Evolutionary conservation across 2,329 filamentous ascomycete species (phyloP), one percentile per base, ranked within the genome.

Genomic region (Nigrospora osmanthi): DNA sequence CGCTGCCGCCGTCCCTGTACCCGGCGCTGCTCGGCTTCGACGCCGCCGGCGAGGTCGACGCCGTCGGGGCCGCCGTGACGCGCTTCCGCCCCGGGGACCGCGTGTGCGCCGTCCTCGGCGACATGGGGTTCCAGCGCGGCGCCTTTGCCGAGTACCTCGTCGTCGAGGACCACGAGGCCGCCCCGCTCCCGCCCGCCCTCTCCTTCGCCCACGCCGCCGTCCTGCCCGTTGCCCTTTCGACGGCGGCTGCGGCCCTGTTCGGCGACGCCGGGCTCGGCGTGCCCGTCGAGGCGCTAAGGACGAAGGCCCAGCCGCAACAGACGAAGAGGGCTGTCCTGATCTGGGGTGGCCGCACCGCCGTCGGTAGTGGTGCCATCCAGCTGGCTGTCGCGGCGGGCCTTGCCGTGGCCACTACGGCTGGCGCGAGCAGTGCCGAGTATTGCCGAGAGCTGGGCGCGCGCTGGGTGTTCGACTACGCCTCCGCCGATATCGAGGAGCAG

Each of bases 291-390:
- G 15, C 11, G 4, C 28, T 9, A 6, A 14, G 17, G 16, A 23
- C 36, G n/a, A 7, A 6, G 0, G 17, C 34, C 4, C 13, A 13
- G 6, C 14, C 16, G 6, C 37, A 33, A n/a, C 12, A 12, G 11
- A 35, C 43, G n/a, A 37, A 19, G 6, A 38, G 45, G 10, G 39
- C 46, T 16, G n/a, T 47, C 16, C 38, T 47, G 3, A 35, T 47
- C 30, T 47, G 46, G 46, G 46, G 46, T 35, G 74, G 71, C 7
- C 63, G 68, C 3, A 64, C 64, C 3, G 61, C 58, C 15, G 68
- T 72, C 3, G 69, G 70, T 1, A 61, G 60, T 47, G 65, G 62
- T 38, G 66, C 65, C 2, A 64, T 71, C 15, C 69, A 72, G 47
- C 59, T 71, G 3, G 59, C 62, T 23, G 53, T 58, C 11, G 61